These are phyloP conservation scores for Aphanocladium album DNA, from an alignment of 2,329 filamentous ascomycete species.

Conservation along the genomic window DNA sequence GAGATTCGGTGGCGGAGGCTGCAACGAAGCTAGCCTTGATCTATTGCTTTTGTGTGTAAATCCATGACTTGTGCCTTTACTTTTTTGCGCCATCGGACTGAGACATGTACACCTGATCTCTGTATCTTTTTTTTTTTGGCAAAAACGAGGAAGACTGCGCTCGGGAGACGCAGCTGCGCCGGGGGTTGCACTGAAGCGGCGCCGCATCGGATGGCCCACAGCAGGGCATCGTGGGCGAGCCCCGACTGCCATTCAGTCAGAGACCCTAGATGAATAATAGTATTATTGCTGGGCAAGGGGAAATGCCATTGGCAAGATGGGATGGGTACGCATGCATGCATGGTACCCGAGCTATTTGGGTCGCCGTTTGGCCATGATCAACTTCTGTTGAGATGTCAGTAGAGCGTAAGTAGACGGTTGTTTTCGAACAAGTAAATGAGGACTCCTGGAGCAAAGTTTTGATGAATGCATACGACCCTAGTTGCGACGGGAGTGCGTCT, in stretches of 20 bases:
- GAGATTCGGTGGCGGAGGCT: background rate
- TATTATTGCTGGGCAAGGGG: background rate
- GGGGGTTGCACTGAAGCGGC: background rate
- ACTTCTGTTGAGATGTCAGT: no score
- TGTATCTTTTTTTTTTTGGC: background rate
- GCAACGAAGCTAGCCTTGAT: background rate
- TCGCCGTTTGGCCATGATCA: background rate
- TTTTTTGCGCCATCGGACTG: no score
- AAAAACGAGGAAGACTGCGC: background rate
- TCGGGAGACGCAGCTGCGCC: background rate
- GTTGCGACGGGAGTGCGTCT: no score
- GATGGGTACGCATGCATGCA: background rate
- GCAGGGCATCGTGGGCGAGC: background rate
- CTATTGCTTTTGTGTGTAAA: background rate
- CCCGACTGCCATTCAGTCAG: background rate
- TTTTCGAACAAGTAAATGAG: no score
- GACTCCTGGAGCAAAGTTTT: no score
- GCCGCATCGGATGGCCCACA: background rate
- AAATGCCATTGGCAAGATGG: background rate
- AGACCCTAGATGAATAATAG: background rate
- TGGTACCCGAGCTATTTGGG: background rate
- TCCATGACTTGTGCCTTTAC: no score
- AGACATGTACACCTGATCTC: no score
- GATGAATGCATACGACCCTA: no score
- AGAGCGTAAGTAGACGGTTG: no score